Evolutionary conservation across 2,329 filamentous ascomycete genomes (phyloP).

Genomic region (Thelonectria olida): DNA sequence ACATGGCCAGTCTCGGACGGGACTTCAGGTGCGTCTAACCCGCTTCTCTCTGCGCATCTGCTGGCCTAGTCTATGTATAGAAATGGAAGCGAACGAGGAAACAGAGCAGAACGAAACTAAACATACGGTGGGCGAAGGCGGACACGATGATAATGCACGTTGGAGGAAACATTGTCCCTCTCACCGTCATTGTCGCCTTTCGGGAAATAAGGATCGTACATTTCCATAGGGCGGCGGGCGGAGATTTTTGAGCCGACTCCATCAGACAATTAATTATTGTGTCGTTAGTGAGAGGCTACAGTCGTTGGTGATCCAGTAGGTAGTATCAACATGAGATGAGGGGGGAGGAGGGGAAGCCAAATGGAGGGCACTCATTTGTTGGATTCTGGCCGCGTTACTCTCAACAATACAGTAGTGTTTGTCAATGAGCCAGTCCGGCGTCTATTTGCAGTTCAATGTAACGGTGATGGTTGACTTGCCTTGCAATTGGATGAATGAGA

Average conservation of each 20-base stretch:
- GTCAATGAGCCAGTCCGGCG: background rate
- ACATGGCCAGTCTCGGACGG: background rate
- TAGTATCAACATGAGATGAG: slow-evolving; percentile 1
- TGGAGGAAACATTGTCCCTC: slow-evolving; percentile 4
- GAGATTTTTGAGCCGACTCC: slow-evolving; percentile 1
- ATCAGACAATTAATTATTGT: slow-evolving; percentile 3
- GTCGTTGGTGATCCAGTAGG: slow-evolving; percentile 4
- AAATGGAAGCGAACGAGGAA: slow-evolving; percentile 10
- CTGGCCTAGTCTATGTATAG: slow-evolving; percentile 32
- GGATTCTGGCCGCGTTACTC: background rate
- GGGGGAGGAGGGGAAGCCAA: slow-evolving; percentile 7
- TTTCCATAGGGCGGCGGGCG: slow-evolving; percentile 2
- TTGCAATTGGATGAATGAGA: background rate
- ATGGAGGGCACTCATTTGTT: slow-evolving; percentile 2
- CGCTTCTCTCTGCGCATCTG: background rate
- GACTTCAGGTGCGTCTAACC: slow-evolving; percentile 14
- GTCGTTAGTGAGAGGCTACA: slow-evolving; percentile 13
- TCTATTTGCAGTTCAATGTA: background rate
- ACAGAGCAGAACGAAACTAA: background rate
- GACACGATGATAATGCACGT: background rate
- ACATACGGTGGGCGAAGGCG: slow-evolving; percentile 9
- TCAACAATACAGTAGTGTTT: background rate
- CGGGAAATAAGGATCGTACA: slow-evolving; percentile 18
- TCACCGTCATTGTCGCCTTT: slow-evolving; percentile 7
- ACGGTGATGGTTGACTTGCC: background rate